Evolutionary conservation across 2,329 filamentous ascomycete genomes (phyloP).

Genomic region (Claviceps spartinae): DNA sequence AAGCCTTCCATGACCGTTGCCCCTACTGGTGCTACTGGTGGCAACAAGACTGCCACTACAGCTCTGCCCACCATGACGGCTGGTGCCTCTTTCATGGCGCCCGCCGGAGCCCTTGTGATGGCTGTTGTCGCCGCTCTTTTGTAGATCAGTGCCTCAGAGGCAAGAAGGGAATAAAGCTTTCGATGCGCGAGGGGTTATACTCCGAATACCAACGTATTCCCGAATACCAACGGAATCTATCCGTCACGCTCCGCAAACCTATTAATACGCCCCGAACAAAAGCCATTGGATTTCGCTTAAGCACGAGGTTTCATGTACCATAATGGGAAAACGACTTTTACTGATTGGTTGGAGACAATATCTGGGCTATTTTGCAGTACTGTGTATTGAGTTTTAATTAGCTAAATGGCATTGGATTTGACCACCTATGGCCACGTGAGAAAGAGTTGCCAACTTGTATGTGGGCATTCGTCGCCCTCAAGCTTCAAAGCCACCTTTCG

Average conservation of each 20-base stretch:
- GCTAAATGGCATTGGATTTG: background rate
- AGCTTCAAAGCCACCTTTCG: too few species aligned
- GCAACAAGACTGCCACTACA: background rate
- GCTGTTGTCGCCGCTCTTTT: constrained; percentile 7
- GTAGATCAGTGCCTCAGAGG: background rate
- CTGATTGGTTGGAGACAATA: background rate
- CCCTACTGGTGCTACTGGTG: constrained; percentile 2
- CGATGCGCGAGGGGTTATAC: background rate
- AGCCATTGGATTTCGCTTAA: background rate
- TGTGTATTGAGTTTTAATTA: constrained; percentile 1
- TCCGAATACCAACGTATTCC: background rate
- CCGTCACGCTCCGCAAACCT: background rate
- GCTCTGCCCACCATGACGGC: constrained; percentile 6
- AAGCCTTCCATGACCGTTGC: constrained; percentile 1
- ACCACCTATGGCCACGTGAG: background rate
- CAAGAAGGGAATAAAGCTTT: background rate
- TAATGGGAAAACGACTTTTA: background rate
- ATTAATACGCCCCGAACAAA: background rate
- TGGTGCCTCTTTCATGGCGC: constrained; percentile 8
- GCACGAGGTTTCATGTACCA: background rate
- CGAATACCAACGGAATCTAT: background rate
- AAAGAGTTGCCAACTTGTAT: background rate
- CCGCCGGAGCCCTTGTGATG: constrained; percentile 8
- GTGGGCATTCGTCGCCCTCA: too few species aligned
- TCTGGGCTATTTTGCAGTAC: background rate